These are phyloP conservation scores for Aureobasidium leucospermi DNA, from an alignment of 2,329 filamentous ascomycete genomes.

Conservation along the genomic window DNA sequence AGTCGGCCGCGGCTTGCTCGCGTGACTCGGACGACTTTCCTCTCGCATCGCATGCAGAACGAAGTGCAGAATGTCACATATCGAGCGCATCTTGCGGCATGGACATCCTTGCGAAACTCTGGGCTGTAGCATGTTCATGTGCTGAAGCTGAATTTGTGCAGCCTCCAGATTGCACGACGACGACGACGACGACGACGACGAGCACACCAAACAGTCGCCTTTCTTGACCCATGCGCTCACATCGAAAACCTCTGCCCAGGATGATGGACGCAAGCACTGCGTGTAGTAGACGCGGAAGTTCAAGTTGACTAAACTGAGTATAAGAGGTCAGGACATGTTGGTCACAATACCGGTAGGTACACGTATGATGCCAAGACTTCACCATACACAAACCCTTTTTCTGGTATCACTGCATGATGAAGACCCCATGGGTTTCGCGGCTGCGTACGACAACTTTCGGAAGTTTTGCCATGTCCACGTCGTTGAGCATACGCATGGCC, in stretches of 20 bases:
- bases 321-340: too few relatives aligned
- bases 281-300: too few relatives aligned
- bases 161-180: too few relatives aligned
- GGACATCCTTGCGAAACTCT: neutral
- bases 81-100: too few relatives aligned
- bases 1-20: neutral
- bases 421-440: neutral
- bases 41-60: neutral
- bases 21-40: neutral
- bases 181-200: too few relatives aligned
- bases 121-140: neutral
- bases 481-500: neutral
- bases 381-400: neutral
- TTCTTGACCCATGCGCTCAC: too few relatives aligned
- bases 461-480: neutral
- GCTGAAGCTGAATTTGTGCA: neutral
- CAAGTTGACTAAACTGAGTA: too few relatives aligned
- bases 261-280: too few relatives aligned
- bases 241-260: too few relatives aligned
- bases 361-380: neutral
- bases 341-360: neutral
- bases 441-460: neutral
- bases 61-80: too few relatives aligned
- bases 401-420: neutral
- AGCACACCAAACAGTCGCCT: too few relatives aligned